Evolutionary conservation across 495 filamentous ascomycete species (phyloP).

Genomic region (Pyronema omphalodes): DNA sequence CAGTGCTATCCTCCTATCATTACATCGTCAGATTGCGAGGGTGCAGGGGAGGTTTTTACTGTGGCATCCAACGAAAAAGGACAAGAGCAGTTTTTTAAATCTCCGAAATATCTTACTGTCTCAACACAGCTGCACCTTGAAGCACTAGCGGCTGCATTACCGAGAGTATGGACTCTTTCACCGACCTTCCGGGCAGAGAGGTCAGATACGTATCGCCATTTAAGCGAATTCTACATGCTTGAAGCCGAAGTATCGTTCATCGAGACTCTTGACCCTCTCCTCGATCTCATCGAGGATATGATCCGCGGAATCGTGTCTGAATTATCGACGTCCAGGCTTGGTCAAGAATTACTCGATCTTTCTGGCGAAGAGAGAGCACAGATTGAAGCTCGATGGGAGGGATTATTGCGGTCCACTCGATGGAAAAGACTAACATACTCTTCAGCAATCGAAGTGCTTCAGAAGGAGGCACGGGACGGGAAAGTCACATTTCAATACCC

Average conservation of each 20-base stretch:
- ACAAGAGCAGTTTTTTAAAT: slow-evolving; percentile 49
- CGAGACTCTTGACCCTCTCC: slow-evolving; percentile 46
- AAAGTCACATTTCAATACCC: slow-evolving; percentile 41
- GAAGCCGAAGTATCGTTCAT: slow-evolving; percentile 77
- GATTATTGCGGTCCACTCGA: slow-evolving; percentile 33
- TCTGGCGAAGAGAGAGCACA: slow-evolving; percentile 10
- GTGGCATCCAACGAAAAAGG: slow-evolving; percentile 27
- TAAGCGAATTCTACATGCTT: slow-evolving; percentile 98
- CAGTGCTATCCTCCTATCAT: slow-evolving; percentile 87
- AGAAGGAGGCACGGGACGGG: slow-evolving; percentile 35
- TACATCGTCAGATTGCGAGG: slow-evolving; percentile 94
- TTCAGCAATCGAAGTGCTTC: slow-evolving; percentile 49
- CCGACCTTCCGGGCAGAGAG: slow-evolving; percentile 88
- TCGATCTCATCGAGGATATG: slow-evolving; percentile 62
- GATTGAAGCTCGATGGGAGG: slow-evolving; percentile 51
- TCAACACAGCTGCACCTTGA: slow-evolving; percentile 91
- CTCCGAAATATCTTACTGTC: slow-evolving; percentile 86
- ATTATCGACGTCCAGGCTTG: slow-evolving; percentile 38
- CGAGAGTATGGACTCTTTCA: slow-evolving; percentile 83
- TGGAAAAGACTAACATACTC: slow-evolving; percentile 84
- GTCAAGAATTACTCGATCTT: slow-evolving; percentile 40
- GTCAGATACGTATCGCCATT: slow-evolving; percentile 82
- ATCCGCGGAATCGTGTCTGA: slow-evolving; percentile 40
- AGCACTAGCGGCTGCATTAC: slow-evolving; percentile 71
- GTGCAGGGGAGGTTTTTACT: slow-evolving; percentile 87